phyloP scores from a whole-genome alignment of 371 early-diverging fungal species.

The Rhizopus delemar region DNA sequence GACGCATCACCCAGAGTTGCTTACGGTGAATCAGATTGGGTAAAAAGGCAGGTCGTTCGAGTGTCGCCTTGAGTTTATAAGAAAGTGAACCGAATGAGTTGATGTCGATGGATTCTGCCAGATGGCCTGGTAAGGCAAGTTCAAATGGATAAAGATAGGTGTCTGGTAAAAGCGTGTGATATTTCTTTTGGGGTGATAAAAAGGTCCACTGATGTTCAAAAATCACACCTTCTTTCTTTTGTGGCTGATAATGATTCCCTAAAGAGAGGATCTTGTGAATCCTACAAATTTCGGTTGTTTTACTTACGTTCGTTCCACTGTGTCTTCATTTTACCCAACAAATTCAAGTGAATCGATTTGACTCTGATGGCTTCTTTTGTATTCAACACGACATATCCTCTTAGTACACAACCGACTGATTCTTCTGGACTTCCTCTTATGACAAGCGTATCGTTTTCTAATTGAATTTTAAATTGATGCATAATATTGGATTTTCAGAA shows the following conservation, averaged over 20 bases:
- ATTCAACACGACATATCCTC: conserved; percentile 29
- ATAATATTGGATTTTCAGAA: conserved; percentile 1
- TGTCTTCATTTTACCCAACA: conserved; percentile 30
- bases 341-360: conserved; percentile 29
- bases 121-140: conserved; percentile 34
- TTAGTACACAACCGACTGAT: conserved; percentile 35
- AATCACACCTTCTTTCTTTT: conserved; percentile 25
- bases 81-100: conserved; percentile 34
- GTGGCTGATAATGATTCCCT: conserved; percentile 20
- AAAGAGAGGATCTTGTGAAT: background rate
- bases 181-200: conserved; percentile 23
- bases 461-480: conserved; percentile 26
- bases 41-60: conserved; percentile 36
- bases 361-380: conserved; percentile 27
- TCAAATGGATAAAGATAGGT: conserved; percentile 43
- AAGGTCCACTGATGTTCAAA: conserved; percentile 37
- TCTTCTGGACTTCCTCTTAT: conserved; percentile 34
- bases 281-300: background rate
- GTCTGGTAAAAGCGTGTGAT: conserved; percentile 16
- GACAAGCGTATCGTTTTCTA: conserved; percentile 26
- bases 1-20: conserved; percentile 18
- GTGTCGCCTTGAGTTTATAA: conserved; percentile 43
- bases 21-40: conserved; percentile 31
- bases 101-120: conserved; percentile 42
- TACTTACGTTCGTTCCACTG: conserved; percentile 37